These are phyloP conservation scores for Colletotrichum cuscutae DNA, from an alignment of 2,329 filamentous ascomycete species.

Conservation along the genomic window DNA sequence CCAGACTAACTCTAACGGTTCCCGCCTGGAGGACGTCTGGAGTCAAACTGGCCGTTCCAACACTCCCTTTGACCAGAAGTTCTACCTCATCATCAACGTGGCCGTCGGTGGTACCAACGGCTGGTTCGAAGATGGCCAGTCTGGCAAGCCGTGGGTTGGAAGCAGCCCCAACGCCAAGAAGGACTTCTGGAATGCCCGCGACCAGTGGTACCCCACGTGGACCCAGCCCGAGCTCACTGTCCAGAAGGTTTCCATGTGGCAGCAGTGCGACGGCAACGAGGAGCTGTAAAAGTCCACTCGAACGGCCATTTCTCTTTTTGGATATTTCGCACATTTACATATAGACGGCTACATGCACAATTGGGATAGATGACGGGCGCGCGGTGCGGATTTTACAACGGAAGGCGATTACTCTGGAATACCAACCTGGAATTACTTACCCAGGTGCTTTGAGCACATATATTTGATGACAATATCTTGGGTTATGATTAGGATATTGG, in stretches of 20 bases:
- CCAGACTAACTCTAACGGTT: slow-evolving; percentile 71
- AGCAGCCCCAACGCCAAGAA: slow-evolving; percentile 71
- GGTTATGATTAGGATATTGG: neutral
- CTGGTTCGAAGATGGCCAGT: slow-evolving; percentile 81
- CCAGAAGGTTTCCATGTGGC: slow-evolving; percentile 76
- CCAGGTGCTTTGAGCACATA: neutral
- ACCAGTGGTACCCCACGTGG: slow-evolving; percentile 79
- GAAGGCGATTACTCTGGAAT: slow-evolving; percentile 29
- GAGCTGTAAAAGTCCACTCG: slow-evolving; percentile 48
- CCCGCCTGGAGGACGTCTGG: slow-evolving; percentile 73
- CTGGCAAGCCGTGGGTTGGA: slow-evolving; percentile 84
- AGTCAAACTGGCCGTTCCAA: slow-evolving; percentile 66
- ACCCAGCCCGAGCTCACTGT: slow-evolving; percentile 74
- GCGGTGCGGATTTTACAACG: slow-evolving; percentile 18
- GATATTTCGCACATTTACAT: neutral
- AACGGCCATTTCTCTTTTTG: neutral
- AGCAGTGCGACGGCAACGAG: slow-evolving; percentile 73
- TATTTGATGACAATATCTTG: slow-evolving; percentile 16
- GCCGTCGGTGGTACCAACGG: slow-evolving; percentile 83
- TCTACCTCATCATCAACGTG: slow-evolving; percentile 81
- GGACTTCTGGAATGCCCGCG: slow-evolving; percentile 79
- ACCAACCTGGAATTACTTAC: slow-evolving; percentile 4
- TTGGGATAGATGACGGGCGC: slow-evolving; percentile 28
- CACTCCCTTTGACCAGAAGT: slow-evolving; percentile 80
- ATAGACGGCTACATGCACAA: slow-evolving; percentile 27